phyloP scores from a whole-genome alignment of 2,329 filamentous ascomycete species.

The Colletotrichum sp. region DNA sequence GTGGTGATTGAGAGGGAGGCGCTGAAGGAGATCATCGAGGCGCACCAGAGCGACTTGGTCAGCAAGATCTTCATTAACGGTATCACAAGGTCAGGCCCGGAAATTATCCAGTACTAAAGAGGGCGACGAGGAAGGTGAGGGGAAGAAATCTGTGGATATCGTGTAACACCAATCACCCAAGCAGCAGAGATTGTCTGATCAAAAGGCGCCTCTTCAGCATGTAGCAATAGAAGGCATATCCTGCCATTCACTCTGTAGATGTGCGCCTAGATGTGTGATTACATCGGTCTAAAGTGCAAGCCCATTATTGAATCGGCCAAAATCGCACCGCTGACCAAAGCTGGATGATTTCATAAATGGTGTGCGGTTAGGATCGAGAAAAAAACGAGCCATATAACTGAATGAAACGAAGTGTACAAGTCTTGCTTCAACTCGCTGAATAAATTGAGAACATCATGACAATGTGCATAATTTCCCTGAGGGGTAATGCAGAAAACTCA shows the following conservation, averaged over 20 bases:
- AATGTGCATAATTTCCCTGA: neutral
- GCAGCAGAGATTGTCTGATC: slow-evolving; percentile 5
- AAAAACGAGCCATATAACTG: neutral
- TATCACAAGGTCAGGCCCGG: slow-evolving; percentile 34
- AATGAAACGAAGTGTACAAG: neutral
- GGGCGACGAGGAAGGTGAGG: neutral
- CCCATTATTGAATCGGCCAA: neutral
- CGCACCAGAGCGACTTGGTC: slow-evolving; percentile 72
- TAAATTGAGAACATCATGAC: neutral
- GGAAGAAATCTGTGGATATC: neutral
- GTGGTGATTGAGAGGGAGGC: slow-evolving; percentile 87
- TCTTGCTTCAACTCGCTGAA: neutral
- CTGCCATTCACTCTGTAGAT: slow-evolving; percentile 4
- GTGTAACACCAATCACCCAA: slow-evolving; percentile 18
- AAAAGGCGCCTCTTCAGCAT: slow-evolving; percentile 12
- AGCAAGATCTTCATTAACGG: slow-evolving; percentile 51
- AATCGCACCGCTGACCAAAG: neutral
- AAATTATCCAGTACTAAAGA: slow-evolving; percentile 35
- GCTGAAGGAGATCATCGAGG: slow-evolving; percentile 74
- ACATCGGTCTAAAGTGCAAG: neutral
- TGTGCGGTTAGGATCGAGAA: neutral
- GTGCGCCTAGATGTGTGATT: neutral
- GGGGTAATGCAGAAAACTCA: neutral
- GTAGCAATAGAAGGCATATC: slow-evolving; percentile 19
- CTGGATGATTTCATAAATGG: neutral